Percentiles rank a stretch among this genome's conserved stretches.
Evolutionary conservation across 495 filamentous ascomycete genomes (phyloP).

Genomic region (Penicillium goetzii): DNA sequence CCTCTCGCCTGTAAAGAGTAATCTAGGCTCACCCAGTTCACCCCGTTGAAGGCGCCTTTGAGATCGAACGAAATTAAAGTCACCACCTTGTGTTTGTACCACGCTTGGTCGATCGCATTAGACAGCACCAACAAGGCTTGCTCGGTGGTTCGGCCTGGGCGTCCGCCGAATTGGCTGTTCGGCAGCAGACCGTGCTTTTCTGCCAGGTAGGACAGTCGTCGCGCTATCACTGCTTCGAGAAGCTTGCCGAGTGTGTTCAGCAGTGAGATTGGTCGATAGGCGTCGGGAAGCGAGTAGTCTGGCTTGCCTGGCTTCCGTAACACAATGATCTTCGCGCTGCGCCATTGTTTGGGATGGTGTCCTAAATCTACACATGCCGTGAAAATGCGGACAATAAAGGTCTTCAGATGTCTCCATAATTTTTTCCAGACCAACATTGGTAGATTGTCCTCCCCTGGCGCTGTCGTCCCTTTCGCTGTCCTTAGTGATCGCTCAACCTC

Average conservation of each 20-base stretch:
- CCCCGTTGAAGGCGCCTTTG: slow-evolving; percentile 36
- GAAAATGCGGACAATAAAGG: slow-evolving; percentile 25
- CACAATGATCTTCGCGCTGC: slow-evolving; percentile 30
- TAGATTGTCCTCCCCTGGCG: slow-evolving; percentile 31
- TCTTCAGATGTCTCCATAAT: slow-evolving; percentile 24
- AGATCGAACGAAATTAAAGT: slow-evolving; percentile 32
- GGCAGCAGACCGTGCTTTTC: slow-evolving; percentile 33
- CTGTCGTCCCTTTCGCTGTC: slow-evolving; percentile 26
- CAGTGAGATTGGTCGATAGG: slow-evolving; percentile 33
- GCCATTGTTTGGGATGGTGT: slow-evolving; percentile 27
- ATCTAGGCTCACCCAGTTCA: slow-evolving; percentile 31
- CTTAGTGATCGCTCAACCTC: slow-evolving; percentile 30
- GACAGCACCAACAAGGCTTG: slow-evolving; percentile 29
- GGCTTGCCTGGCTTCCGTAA: slow-evolving; percentile 31
- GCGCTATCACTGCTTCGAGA: slow-evolving; percentile 31
- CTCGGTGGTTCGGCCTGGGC: slow-evolving; percentile 28
- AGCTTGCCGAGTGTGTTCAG: slow-evolving; percentile 36
- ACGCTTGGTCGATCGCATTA: slow-evolving; percentile 34
- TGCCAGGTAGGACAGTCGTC: slow-evolving; percentile 23
- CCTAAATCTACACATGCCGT: slow-evolving; percentile 24
- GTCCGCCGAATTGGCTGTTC: slow-evolving; percentile 30
- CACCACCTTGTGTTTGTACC: slow-evolving; percentile 24
- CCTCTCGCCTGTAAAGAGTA: slow-evolving; percentile 18
- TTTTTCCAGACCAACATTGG: slow-evolving; percentile 31
- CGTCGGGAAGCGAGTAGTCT: slow-evolving; percentile 27